These are phyloP conservation scores for Sphagnum contortum DNA, from an alignment of 225 moss, liverwort and hornwort genomes.

Conservation along the genomic window DNA sequence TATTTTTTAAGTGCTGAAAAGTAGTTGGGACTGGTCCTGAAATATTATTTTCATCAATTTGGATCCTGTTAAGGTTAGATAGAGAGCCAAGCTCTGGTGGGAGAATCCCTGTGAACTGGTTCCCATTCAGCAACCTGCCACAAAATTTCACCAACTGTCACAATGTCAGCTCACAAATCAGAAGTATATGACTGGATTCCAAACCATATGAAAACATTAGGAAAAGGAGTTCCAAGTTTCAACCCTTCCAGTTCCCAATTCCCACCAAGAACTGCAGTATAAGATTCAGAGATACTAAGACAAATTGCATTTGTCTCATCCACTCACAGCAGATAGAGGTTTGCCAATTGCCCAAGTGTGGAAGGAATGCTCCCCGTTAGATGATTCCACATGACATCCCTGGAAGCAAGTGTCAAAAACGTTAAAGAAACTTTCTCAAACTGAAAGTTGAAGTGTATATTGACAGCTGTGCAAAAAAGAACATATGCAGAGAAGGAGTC, in stretches of 20 bases:
- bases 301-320: too few species aligned
- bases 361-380: constrained; percentile 61
- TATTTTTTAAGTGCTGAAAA: constrained; percentile 21
- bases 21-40: constrained; percentile 36
- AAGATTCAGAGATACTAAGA: background rate
- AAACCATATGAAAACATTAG: too few species aligned
- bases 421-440: background rate
- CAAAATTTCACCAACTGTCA: background rate
- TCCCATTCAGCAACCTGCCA: constrained; percentile 71
- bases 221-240: too few species aligned
- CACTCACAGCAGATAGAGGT: constrained; percentile 50
- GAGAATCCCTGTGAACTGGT: constrained; percentile 43
- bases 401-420: constrained; percentile 9
- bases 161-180: too few species aligned
- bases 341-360: constrained; percentile 39
- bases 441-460: background rate
- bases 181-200: too few species aligned
- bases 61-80: constrained; percentile 32
- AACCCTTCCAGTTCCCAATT: too few species aligned
- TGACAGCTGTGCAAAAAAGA: background rate
- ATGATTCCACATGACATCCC: constrained; percentile 91
- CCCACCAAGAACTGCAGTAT: background rate
- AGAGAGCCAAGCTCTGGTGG: constrained; percentile 48
- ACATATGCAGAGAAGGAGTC: background rate
- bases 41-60: constrained; percentile 64